These are phyloP conservation scores for Piloderma croceum DNA, from an alignment of 768 basidiomycete genomes.

Conservation along the genomic window DNA sequence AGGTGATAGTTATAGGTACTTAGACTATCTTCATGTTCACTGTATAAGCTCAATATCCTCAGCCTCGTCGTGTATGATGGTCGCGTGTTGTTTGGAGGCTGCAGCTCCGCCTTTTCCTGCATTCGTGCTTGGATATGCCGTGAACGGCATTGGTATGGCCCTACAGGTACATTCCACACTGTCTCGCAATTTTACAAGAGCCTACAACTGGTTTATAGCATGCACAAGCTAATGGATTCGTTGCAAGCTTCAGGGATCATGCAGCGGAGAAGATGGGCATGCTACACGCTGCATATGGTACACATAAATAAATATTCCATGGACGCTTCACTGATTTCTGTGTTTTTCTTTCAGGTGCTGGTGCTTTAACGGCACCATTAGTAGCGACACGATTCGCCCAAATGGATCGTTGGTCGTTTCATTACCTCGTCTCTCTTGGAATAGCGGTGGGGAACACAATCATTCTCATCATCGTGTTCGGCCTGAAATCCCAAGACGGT, in stretches of 20 bases:
- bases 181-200: background rate
- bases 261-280: slow-evolving; percentile 8
- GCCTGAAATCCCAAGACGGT: slow-evolving; percentile 47
- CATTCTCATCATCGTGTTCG: slow-evolving; percentile 40
- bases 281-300: background rate
- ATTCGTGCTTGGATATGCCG: slow-evolving; percentile 44
- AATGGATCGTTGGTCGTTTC: slow-evolving; percentile 34
- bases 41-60: background rate
- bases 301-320: slow-evolving; percentile 21
- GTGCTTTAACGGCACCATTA: slow-evolving; percentile 36
- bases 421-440: slow-evolving; percentile 35
- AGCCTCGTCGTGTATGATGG: slow-evolving; percentile 17
- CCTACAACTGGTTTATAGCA: slow-evolving; percentile 1
- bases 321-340: slow-evolving; percentile 45
- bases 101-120: slow-evolving; percentile 45
- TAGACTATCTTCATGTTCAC: background rate
- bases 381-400: slow-evolving; percentile 37
- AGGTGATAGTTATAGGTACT: slow-evolving; percentile 31
- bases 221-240: slow-evolving; percentile 32
- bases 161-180: slow-evolving; percentile 29
- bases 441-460: slow-evolving; percentile 35
- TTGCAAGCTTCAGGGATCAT: slow-evolving; percentile 48
- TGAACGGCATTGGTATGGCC: slow-evolving; percentile 37
- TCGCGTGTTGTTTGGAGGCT: slow-evolving; percentile 35
- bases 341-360: slow-evolving; percentile 28